Evolutionary conservation across 768 basidiomycete species (phyloP).

Genomic region (Suillus clintonianus): DNA sequence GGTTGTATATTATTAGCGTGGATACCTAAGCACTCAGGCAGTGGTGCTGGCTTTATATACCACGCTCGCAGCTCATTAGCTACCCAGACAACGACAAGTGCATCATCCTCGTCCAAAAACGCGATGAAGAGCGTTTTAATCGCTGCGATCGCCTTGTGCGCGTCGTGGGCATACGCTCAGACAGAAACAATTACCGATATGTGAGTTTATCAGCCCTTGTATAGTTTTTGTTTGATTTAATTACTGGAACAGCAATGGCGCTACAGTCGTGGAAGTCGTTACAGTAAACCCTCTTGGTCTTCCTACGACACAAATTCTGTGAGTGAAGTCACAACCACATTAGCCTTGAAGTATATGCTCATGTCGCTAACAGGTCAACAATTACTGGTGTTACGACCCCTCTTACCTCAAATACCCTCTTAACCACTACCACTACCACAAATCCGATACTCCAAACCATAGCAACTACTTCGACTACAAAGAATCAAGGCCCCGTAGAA

Average conservation of each 20-base stretch:
- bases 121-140: slow-evolving; percentile 19
- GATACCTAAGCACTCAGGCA: background rate
- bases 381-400: slow-evolving; percentile 12
- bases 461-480: slow-evolving; percentile 17
- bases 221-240: slow-evolving; percentile 11
- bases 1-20: background rate
- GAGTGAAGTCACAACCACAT: slow-evolving; percentile 12
- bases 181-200: slow-evolving; percentile 46
- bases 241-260: slow-evolving; percentile 41
- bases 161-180: slow-evolving; percentile 40
- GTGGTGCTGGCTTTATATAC: background rate
- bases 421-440: slow-evolving; percentile 16
- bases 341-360: slow-evolving; percentile 6
- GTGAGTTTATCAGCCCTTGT: slow-evolving; percentile 37
- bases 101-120: slow-evolving; percentile 8
- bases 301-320: slow-evolving; percentile 48
- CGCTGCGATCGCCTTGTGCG: slow-evolving; percentile 19
- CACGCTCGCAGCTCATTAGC: background rate
- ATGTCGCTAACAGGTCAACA: slow-evolving; percentile 12
- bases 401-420: slow-evolving; percentile 19
- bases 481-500: slow-evolving; percentile 55
- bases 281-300: slow-evolving; percentile 42
- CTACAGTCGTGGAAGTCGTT: slow-evolving; percentile 52
- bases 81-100: slow-evolving; percentile 1
- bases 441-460: slow-evolving; percentile 6